These are phyloP conservation scores for Casaregolazyma suthepensis DNA, from an alignment of 1,139 yeast genomes.

Conservation along the genomic window DNA sequence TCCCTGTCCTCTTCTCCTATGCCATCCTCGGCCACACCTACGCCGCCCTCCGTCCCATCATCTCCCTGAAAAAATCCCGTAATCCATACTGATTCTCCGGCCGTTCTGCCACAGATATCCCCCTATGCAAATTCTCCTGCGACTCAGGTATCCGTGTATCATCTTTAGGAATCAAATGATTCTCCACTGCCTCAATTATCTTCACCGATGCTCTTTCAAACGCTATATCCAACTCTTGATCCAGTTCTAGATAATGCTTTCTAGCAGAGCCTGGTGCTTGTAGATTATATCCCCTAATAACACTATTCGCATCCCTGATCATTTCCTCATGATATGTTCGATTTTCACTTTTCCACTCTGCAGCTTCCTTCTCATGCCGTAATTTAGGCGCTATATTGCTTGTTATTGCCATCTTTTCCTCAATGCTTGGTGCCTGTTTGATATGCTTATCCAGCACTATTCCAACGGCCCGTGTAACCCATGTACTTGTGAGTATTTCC, in stretches of 20 bases:
- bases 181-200: slow-evolving; percentile 15
- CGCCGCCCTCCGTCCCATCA: not conserved
- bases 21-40: not conserved
- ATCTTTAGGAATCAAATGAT: slow-evolving; percentile 12
- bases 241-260: slow-evolving; percentile 51
- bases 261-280: slow-evolving; percentile 78
- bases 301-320: slow-evolving; percentile 47
- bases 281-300: slow-evolving; percentile 65
- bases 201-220: slow-evolving; percentile 11
- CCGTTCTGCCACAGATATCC: slow-evolving; percentile 21
- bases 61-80: slow-evolving; percentile 22
- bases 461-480: slow-evolving; percentile 14
- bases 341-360: slow-evolving; percentile 40
- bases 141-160: slow-evolving; percentile 10
- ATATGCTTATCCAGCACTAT: slow-evolving; percentile 20
- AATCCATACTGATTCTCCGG: slow-evolving; percentile 29
- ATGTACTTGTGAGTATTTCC: slow-evolving; percentile 12
- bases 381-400: not conserved
- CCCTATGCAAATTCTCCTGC: not conserved
- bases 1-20: not conserved
- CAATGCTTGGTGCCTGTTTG: slow-evolving; percentile 10
- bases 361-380: not conserved
- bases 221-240: slow-evolving; percentile 42
- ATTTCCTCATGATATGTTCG: slow-evolving; percentile 40
- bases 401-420: not conserved